Evolutionary conservation across 2,329 filamentous ascomycete genomes (phyloP), one percentile per base, ranked within the genome.

Genomic region (Diaporthe vaccinii): DNA sequence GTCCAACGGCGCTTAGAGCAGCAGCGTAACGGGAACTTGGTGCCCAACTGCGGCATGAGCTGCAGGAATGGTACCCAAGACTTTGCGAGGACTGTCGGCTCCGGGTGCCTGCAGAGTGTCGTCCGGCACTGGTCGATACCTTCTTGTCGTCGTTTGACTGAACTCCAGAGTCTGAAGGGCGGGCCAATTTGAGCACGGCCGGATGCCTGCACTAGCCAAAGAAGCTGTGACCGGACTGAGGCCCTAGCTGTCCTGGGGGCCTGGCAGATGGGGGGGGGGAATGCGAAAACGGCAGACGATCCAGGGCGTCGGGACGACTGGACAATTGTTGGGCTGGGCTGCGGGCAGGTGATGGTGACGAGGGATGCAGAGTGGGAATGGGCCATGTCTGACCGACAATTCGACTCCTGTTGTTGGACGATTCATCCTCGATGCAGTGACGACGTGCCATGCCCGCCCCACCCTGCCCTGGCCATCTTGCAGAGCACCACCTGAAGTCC

Each of bases 11-110:
- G 65, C 65, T 69, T 69, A 69, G 62, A 67, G 62, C 28, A 51
- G 65, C 62, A 55, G 65, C 65, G 49, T 69, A 61, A 72, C 34
- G 39, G 55, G 36, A 58, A 72, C 67, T 74, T 91, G 65, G 44
- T 74, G 73, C 73, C 73, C 67, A 72, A 74, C 55, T 28, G 49
- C 41, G 49, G 73, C 20, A 61, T n/a, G 51, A 46, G 31, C 41
- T 55, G 73, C 55, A 65, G 57, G 22, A 61, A 53, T 62, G 65
- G 67, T 74, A 74, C 73, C 73, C 73, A 74, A 74, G 70, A 71
- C 65, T 51, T 69, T 67, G 61, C 41, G 61, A 67, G 41, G 28
- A 36, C 20, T 67, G 61, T 28, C 34, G 9, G 61, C 41, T 10
- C 41, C 41, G 14, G 31, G 25, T 46, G 25, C n/a, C 59, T 46